phyloP scores from a whole-genome alignment of 1,284 basidiomycete genomes.

The Rhodotorula sp. region DNA sequence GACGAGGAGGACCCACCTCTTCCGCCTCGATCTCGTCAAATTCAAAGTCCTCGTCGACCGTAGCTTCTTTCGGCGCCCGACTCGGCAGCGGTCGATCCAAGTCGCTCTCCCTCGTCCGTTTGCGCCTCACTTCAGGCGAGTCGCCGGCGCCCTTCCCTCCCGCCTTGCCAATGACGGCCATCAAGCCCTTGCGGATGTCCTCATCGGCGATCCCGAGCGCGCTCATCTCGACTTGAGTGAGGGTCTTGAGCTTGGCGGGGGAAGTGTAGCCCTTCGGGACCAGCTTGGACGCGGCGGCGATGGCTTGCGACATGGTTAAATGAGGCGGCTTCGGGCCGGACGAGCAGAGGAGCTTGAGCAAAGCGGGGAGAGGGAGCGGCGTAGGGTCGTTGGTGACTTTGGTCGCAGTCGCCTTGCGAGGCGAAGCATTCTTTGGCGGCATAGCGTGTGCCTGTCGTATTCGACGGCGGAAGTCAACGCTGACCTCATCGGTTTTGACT shows the following conservation, averaged over 20 bases:
- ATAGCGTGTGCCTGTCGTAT: background rate
- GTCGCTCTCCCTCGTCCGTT: slow-evolving; percentile 52
- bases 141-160: slow-evolving; percentile 50
- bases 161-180: slow-evolving; percentile 22
- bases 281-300: slow-evolving; percentile 71
- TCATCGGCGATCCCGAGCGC: slow-evolving; percentile 45
- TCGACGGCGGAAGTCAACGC: background rate
- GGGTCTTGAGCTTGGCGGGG: slow-evolving; percentile 32
- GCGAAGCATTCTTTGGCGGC: slow-evolving; percentile 1
- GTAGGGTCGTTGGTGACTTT: slow-evolving; percentile 12
- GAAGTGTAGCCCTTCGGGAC: slow-evolving; percentile 54
- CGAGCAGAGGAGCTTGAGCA: slow-evolving; percentile 34
- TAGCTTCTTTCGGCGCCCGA: slow-evolving; percentile 57
- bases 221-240: slow-evolving; percentile 24
- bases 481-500: background rate
- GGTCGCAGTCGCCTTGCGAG: slow-evolving; percentile 3
- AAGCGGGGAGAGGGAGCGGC: slow-evolving; percentile 22
- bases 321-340: slow-evolving; percentile 12
- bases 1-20: slow-evolving; percentile 53
- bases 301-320: slow-evolving; percentile 69
- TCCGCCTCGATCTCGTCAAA: slow-evolving; percentile 72
- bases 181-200: slow-evolving; percentile 26
- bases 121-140: slow-evolving; percentile 50
- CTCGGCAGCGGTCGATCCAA: slow-evolving; percentile 63
- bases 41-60: slow-evolving; percentile 56